These are phyloP conservation scores for Arthrobotrys entomopaga DNA, from an alignment of 2,329 filamentous ascomycete genomes.

Conservation along the genomic window DNA sequence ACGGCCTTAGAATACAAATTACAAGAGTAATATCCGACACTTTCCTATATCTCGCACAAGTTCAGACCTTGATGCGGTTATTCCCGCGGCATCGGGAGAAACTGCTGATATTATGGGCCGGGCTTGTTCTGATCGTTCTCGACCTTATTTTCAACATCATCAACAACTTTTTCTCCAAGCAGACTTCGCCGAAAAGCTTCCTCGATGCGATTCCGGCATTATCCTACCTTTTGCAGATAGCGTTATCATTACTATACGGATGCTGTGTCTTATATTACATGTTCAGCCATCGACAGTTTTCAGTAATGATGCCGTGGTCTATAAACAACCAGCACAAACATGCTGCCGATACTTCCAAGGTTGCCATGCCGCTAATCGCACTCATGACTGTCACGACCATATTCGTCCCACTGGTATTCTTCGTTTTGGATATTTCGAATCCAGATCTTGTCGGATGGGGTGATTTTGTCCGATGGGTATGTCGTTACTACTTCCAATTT, in stretches of 20 bases:
- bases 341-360: slow-evolving; percentile 43
- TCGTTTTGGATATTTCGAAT: slow-evolving; percentile 87
- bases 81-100: slow-evolving; percentile 98
- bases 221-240: slow-evolving; percentile 88
- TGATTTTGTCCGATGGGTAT: slow-evolving; percentile 88
- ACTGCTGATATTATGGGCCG: slow-evolving; percentile 98
- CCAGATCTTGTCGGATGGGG: slow-evolving; percentile 90
- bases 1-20: slow-evolving; percentile 84
- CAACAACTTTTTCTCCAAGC: slow-evolving; percentile 79
- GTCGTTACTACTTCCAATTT: neutral
- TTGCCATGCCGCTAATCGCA: slow-evolving; percentile 70
- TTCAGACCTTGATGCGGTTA: slow-evolving; percentile 92
- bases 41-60: slow-evolving; percentile 96
- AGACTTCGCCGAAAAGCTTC: slow-evolving; percentile 76
- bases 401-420: slow-evolving; percentile 89
- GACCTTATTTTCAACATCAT: slow-evolving; percentile 91
- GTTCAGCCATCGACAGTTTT: slow-evolving; percentile 65
- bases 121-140: slow-evolving; percentile 89
- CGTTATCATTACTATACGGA: slow-evolving; percentile 85
- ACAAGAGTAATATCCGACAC: slow-evolving; percentile 94
- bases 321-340: slow-evolving; percentile 49
- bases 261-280: slow-evolving; percentile 95
- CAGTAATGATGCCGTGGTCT: slow-evolving; percentile 53
- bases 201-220: slow-evolving; percentile 89
- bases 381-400: slow-evolving; percentile 82